Conservation (phyloP, 169 alveolate genomes). For the Toxoplasma gondii region DNA sequence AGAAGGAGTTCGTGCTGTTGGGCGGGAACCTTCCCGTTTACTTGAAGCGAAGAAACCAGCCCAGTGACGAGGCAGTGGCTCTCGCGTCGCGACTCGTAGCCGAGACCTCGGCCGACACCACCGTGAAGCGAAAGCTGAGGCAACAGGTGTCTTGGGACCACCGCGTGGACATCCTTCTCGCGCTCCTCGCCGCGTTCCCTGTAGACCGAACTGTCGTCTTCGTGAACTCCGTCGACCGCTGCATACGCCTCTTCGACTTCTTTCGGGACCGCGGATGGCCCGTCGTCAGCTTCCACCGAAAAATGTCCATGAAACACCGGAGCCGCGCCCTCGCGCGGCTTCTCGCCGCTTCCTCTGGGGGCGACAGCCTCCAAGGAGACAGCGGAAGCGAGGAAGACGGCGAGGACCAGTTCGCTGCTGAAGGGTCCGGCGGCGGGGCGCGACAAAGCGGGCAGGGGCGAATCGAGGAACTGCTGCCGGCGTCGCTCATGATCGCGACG, state of each 20-base stretch:
- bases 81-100: background rate
- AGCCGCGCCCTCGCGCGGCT: constrained; percentile 31
- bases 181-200: background rate
- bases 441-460: background rate
- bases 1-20: background rate
- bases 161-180: constrained; percentile 28
- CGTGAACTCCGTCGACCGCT: constrained; percentile 34
- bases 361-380: background rate
- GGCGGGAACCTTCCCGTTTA: background rate
- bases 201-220: constrained; percentile 10
- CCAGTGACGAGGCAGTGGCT: background rate
- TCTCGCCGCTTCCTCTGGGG: background rate
- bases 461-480: background rate
- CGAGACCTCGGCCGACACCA: background rate
- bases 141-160: constrained; percentile 19
- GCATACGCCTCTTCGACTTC: constrained; percentile 39
- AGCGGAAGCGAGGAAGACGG: background rate
- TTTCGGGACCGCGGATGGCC: constrained; percentile 63
- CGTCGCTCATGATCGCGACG: constrained; percentile 84
- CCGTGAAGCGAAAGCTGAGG: background rate
- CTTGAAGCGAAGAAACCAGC: background rate
- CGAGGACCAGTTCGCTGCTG: background rate
- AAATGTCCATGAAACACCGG: constrained; percentile 53
- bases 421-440: background rate
- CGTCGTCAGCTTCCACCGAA: constrained; percentile 36